A percentile compares a stretch with the other conserved stretches of the same genome.
Evolutionary conservation across 2,329 filamentous ascomycete genomes (phyloP).

Genomic region (Fusarium verticillioides): DNA sequence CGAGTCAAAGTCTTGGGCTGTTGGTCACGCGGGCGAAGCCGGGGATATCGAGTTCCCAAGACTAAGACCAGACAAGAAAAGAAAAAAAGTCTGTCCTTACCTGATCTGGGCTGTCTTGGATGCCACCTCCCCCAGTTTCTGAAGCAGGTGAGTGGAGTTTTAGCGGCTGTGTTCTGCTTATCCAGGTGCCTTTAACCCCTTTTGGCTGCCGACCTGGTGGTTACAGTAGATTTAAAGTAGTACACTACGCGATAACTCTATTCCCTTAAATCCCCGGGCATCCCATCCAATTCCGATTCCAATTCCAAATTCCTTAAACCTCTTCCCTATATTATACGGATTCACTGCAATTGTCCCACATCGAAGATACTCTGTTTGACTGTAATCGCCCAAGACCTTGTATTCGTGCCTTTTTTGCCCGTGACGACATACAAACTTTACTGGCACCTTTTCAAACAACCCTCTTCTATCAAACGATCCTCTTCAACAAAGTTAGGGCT

Average conservation of each 20-base stretch:
- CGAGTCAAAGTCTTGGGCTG: not conserved
- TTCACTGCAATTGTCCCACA: slow-evolving; percentile 3
- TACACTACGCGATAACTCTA: slow-evolving; percentile 3
- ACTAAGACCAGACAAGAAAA: not conserved
- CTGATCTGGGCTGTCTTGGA: slow-evolving; percentile 18
- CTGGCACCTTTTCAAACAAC: not conserved
- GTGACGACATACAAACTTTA: slow-evolving; percentile 2
- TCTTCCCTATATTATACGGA: not conserved
- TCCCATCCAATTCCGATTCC: not conserved
- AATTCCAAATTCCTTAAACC: too few species aligned
- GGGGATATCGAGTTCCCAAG: slow-evolving; percentile 35
- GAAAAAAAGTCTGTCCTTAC: slow-evolving; percentile 18
- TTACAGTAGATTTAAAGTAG: slow-evolving; percentile 2
- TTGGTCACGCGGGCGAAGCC: slow-evolving; percentile 41
- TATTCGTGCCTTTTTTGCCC: slow-evolving; percentile 18
- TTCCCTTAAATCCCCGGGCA: too few species aligned
- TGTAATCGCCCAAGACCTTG: not conserved
- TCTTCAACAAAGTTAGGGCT: not conserved
- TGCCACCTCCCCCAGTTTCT: slow-evolving; percentile 33
- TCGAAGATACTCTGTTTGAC: slow-evolving; percentile 1
- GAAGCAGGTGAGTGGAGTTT: slow-evolving; percentile 19
- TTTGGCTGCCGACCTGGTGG: slow-evolving; percentile 19
- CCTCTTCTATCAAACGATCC: not conserved
- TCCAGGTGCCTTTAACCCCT: slow-evolving; percentile 32
- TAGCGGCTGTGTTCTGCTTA: slow-evolving; percentile 13